Evolutionary conservation across 1,139 yeast genomes (phyloP), one percentile per base, ranked within the genome.

Genomic region (Nakaseomyces nivariensis): DNA sequence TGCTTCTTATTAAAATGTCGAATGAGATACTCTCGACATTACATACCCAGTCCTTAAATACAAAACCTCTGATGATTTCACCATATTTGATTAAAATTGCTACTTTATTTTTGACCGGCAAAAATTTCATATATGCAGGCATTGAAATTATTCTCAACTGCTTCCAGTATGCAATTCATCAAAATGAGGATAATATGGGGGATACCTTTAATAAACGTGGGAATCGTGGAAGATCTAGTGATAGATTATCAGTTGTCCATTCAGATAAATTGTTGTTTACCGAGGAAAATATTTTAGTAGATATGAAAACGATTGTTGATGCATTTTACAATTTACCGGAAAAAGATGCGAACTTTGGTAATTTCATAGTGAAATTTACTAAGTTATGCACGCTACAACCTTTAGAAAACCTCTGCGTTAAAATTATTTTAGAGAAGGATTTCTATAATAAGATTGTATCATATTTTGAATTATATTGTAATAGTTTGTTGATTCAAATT

Each of bases 401-500:
- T 9, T 54, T 57, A 26, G 56, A 52, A 24, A 52, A 50, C n/a
- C 47, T 60, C 10, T 55, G 61, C 36, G 45, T 47, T 24, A 54
- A 53, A 4, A 52, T 63, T 2, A 46, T 61, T 17, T 34, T 50
- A 8, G 49, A 56, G n/a, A 51, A 53, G 11, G 48, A 51, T 4
- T 63, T 62, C 45, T 41, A 53, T 17, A 53, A 52, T 9, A 54
- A 60, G 37, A 51, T 60, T 2, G 49, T 52, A 13, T 33, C 54
- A 26, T 56, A 63, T 29, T 63, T 66, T 48, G 57, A 55, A 40
- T 48, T 59, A n/a, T 65, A 63, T 47, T 58, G 59, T 40, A 62
- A 62, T 33, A 62, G 67, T 47, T 48, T 64, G 17, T 51, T 66
- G 27, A 59, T 65, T 13, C 69, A 66, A 51, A 64, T 66, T 43